These are phyloP conservation scores for Saprolegnia parasitica DNA, from an alignment of 352 stramenopile species.

Conservation along the genomic window DNA sequence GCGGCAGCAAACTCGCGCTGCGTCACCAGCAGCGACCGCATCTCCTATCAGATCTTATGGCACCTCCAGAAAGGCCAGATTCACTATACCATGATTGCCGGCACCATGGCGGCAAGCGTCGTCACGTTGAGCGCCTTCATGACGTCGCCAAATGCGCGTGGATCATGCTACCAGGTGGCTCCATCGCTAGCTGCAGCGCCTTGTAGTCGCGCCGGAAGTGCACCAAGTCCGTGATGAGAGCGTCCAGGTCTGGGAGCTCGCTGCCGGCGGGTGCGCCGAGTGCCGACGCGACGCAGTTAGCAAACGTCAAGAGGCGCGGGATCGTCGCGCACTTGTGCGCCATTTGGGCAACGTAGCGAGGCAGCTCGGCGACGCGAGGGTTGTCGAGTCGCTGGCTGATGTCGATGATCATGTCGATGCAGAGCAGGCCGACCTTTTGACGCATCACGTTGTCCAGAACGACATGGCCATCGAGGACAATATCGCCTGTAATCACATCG, in stretches of 20 bases:
- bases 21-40: not conserved
- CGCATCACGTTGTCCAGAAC: slow-evolving; percentile 7
- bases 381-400: not conserved
- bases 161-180: slow-evolving; percentile 7
- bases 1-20: slow-evolving; percentile 12
- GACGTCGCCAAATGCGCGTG: not conserved
- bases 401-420: slow-evolving; percentile 21
- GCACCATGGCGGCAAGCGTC: slow-evolving; percentile 2
- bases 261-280: not conserved
- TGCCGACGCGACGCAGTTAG: not conserved
- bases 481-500: not conserved
- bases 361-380: not conserved
- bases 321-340: not conserved
- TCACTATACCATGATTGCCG: slow-evolving; percentile 5
- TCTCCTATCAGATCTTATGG: not conserved
- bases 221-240: not conserved
- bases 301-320: slow-evolving; percentile 4
- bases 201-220: slow-evolving; percentile 9
- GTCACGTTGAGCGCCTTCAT: slow-evolving; percentile 12
- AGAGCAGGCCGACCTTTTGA: slow-evolving; percentile 5
- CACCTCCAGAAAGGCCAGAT: not conserved
- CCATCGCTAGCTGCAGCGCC: not conserved
- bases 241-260: not conserved
- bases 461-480: not conserved
- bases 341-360: not conserved